Evolutionary conservation across 2,329 filamentous ascomycete species (phyloP), one percentile per base, ranked within the genome.

Genomic region (Cryphonectria nitschkei): DNA sequence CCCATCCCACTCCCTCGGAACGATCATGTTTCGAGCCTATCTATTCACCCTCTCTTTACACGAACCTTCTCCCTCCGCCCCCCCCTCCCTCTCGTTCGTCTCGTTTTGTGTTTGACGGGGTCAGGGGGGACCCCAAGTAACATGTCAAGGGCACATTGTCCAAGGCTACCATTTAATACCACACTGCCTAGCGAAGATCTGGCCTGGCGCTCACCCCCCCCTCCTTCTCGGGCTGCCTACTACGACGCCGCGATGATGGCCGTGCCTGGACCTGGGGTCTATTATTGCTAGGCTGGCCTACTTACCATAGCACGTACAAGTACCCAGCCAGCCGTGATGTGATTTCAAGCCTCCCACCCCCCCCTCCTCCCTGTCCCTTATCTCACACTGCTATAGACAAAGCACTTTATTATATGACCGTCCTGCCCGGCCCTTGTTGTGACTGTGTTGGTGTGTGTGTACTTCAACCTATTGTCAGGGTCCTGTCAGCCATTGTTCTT

Each of bases 321-420:
- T n/a, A 50, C 46, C 22, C 46, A n/a, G 46, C 9, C 46, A 50
- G 22, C 46, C 46, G 7, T 50, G 43, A 50, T 50, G 7, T 50
- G 46, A n/a, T 50, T 16, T 22, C 43, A 50, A 6, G 26, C 13
- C 46, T 4, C n/a, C 54, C 13, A 7, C 6, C 26, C 16, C 5
- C 26, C 4, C 7, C 52, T 56, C 13, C 14, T n/a, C 34, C 6
- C 34, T 7, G 13, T 54, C 6, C 29, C 26, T 58, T 26, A 26
- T 26, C 26, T 26, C 26, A 26, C 26, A 34, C 54, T 32, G 46
- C 46, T 13, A 16, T 58, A 58, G 54, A 32, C 54, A 58, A 58
- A 58, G 14, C 54, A 58, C 14, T 29, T 58, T 58, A 58, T 58
- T 58, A 58, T 58, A 34, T 58, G 54, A 34, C 54, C 14, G 13